Evolutionary conservation across 805 yeast species (phyloP).

Genomic region (fission yeast (Schizosaccharomyces pombe)): DNA sequence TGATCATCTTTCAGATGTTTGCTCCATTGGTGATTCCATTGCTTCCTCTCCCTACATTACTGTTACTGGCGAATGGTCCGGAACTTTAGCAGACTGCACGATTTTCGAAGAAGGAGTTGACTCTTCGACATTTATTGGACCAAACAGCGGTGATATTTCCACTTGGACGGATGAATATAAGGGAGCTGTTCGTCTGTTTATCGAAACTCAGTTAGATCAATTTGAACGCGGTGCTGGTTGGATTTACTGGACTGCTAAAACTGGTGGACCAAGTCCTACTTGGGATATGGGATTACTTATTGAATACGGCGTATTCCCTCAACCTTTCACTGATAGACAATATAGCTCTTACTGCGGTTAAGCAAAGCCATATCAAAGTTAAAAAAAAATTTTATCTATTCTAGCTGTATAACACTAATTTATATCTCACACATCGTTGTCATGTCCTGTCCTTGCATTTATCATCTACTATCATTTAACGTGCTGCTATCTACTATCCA

Average conservation of each 20-base stretch:
- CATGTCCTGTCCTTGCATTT: too few relatives aligned
- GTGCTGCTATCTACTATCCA: too few relatives aligned
- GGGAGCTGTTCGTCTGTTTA: slow-evolving; percentile 36
- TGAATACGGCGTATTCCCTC: slow-evolving; percentile 46
- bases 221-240: slow-evolving; percentile 45
- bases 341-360: slow-evolving; percentile 44
- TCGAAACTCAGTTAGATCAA: slow-evolving; percentile 82
- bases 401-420: too few relatives aligned
- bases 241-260: slow-evolving; percentile 84
- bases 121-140: slow-evolving; percentile 63
- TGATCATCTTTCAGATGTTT: slow-evolving; percentile 13
- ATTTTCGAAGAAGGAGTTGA: slow-evolving; percentile 74
- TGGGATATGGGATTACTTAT: slow-evolving; percentile 59
- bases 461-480: too few relatives aligned
- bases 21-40: neutral
- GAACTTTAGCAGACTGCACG: slow-evolving; percentile 30
- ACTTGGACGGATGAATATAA: slow-evolving; percentile 38
- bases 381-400: too few relatives aligned
- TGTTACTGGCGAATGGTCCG: slow-evolving; percentile 66
- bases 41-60: slow-evolving; percentile 11
- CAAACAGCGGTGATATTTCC: slow-evolving; percentile 38
- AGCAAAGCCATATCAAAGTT: too few relatives aligned
- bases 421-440: too few relatives aligned
- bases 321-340: slow-evolving; percentile 44
- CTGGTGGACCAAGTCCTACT: slow-evolving; percentile 43